A percentile compares a stretch with the other conserved stretches of the same genome.
phyloP scores from a whole-genome alignment of 2,329 filamentous ascomycete species.

The Simplicillium sp. region DNA sequence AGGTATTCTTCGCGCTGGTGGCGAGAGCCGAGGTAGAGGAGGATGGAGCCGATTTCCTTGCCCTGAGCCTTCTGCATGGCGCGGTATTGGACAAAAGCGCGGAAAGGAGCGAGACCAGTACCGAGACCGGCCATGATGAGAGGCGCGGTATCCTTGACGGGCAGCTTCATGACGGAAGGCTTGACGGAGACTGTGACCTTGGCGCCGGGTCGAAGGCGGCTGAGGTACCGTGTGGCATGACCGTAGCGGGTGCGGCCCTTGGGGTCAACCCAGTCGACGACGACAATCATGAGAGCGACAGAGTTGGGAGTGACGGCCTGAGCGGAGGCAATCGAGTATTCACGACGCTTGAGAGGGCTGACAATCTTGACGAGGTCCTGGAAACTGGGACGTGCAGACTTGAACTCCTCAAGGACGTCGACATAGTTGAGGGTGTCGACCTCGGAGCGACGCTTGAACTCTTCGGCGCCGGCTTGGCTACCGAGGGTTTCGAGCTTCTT shows the following conservation, averaged over 20 bases:
- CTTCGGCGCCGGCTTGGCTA: slow-evolving; percentile 68
- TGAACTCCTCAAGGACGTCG: slow-evolving; percentile 82
- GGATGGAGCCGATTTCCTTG: slow-evolving; percentile 84
- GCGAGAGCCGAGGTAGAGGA: slow-evolving; percentile 93
- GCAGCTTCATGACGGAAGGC: slow-evolving; percentile 98
- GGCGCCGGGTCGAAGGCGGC: slow-evolving; percentile 62
- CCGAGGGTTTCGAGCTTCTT: slow-evolving; percentile 68
- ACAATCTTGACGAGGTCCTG: slow-evolving; percentile 84
- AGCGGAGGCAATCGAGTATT: slow-evolving; percentile 98
- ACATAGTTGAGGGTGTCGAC: slow-evolving; percentile 87
- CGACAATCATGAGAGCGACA: slow-evolving; percentile 95
- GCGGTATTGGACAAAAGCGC: slow-evolving; percentile 95
- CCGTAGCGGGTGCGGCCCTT: slow-evolving; percentile 83
- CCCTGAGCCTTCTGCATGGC: slow-evolving; percentile 97
- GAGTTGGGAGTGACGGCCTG: slow-evolving; percentile 85
- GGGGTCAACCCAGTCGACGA: slow-evolving; percentile 89
- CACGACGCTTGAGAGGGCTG: slow-evolving; percentile 84
- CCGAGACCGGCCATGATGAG: slow-evolving; percentile 99
- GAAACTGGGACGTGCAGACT: slow-evolving; percentile 80
- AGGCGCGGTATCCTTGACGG: slow-evolving; percentile 73
- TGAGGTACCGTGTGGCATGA: slow-evolving; percentile 86
- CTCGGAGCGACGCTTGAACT: slow-evolving; percentile 88
- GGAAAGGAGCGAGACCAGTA: slow-evolving; percentile 96
- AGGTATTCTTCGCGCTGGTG: slow-evolving; percentile 98
- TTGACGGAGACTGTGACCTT: slow-evolving; percentile 89